Base-by-base conservation (phyloP, 371 early-diverging fungal genomes). In the Capniomyces stellatus region DNA sequence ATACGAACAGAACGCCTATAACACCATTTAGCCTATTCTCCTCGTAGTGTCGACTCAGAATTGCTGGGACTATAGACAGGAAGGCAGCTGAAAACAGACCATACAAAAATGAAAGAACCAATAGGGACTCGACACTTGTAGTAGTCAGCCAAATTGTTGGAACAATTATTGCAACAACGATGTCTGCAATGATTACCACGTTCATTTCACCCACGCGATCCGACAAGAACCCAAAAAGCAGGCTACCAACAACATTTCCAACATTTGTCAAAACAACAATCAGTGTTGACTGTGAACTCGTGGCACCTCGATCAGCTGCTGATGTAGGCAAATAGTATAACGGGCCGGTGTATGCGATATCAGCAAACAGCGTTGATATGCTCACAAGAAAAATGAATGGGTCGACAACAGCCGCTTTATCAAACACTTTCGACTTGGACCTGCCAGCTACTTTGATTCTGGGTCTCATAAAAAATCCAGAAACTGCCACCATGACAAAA, bases 321-420 rank as follows among this genome's bases (percentile, higher is more conserved):
- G 59, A 63, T n/a, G 71, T 67, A 0, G 73, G 69, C 4, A 74
- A 24, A 58, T 62, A 74, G 52, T 61, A 75, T 51, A 71, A 72
- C 18, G 74, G 76, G 23, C 68, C 59, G 57, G 74, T 65, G 55
- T 72, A 71, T 10, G 71, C 62, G 3, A 71, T 66, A 2, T 71
- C 42, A 0, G 44, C 59, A 61, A 61, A 59, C 35, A 64, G 41
- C 12, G 61, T 10, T 6, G 60, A 59, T 0, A 35, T 46, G 29
- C 67, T 25, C 47, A 75, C 59, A n/a, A 69, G 57, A 1, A 27
- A 31, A 40, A 57, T 51, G 1, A 59, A 27, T 1, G 35, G 35
- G 35, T 35, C 35, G 35, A 35, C 15, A 10, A 35, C 35, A 64
- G 44, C 18, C 57, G 54, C 0, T 62, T 75, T 10, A 62, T 59